Evolutionary conservation across 169 alveolate genomes (phyloP).

Genomic region (Theileria parva): DNA sequence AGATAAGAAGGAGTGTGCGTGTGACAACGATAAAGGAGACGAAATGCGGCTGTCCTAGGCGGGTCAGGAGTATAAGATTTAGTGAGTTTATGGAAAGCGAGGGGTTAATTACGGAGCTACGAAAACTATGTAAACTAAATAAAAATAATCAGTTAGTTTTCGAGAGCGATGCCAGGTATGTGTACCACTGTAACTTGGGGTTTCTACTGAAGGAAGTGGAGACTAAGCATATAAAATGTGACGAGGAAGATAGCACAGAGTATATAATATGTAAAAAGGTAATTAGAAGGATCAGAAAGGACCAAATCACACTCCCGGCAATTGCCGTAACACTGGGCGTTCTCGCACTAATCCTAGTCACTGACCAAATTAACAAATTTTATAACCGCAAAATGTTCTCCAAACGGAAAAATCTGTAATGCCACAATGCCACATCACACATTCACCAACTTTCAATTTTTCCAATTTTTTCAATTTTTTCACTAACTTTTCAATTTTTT

Average conservation of each 20-base stretch:
- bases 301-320: background rate
- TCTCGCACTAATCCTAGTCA: too few relatives aligned
- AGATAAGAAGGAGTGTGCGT: constrained; percentile 22
- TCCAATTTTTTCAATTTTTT: too few relatives aligned
- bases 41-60: constrained; percentile 56
- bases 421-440: too few relatives aligned
- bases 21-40: constrained; percentile 25
- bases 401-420: too few relatives aligned
- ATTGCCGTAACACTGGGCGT: background rate
- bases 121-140: constrained; percentile 30
- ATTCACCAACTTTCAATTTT: too few relatives aligned
- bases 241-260: constrained; percentile 55
- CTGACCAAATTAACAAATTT: too few relatives aligned
- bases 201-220: constrained; percentile 32
- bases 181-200: constrained; percentile 60
- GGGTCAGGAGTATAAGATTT: constrained; percentile 34
- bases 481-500: too few relatives aligned
- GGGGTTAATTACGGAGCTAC: constrained; percentile 25
- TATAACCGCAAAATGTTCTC: too few relatives aligned
- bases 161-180: constrained; percentile 35
- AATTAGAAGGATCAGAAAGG: background rate
- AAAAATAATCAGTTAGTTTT: constrained; percentile 41
- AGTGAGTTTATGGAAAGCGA: constrained; percentile 26
- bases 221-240: constrained; percentile 25
- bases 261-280: constrained; percentile 45